Percentiles rank a stretch among this genome's conserved stretches.
phyloP scores from a whole-genome alignment of 78 protist genomes.

The Bodo saltans region DNA sequence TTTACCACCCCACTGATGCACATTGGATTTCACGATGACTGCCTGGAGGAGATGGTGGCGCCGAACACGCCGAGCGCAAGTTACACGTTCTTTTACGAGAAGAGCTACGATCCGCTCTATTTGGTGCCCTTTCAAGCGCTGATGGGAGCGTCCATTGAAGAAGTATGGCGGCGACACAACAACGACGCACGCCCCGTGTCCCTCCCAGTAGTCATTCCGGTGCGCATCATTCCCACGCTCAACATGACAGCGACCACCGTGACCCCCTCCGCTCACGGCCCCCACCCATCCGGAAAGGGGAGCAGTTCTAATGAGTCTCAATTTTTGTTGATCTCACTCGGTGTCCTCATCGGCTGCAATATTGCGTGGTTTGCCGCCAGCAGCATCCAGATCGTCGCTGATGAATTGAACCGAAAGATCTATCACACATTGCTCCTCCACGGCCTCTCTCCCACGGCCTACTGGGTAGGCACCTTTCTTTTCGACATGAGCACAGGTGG shows the following conservation, averaged over 20 bases:
- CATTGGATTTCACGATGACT: too few species aligned
- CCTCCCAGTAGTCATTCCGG: too few species aligned
- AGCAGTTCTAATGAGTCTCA: not conserved
- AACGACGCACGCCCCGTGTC: too few species aligned
- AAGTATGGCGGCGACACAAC: too few species aligned
- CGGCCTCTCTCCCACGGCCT: not conserved
- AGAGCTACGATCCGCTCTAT: too few species aligned
- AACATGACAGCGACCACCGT: not conserved
- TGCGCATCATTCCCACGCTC: not conserved
- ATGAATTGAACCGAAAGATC: not conserved
- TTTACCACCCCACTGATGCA: too few species aligned
- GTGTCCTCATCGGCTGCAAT: not conserved
- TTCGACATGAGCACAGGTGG: not conserved
- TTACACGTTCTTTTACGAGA: too few species aligned
- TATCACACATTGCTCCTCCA: not conserved
- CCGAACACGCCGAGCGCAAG: too few species aligned
- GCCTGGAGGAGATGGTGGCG: too few species aligned
- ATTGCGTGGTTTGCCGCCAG: not conserved
- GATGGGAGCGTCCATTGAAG: too few species aligned
- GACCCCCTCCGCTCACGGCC: not conserved
- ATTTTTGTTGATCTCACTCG: not conserved
- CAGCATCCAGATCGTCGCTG: not conserved
- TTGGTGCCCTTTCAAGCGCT: too few species aligned
- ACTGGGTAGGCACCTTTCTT: not conserved
- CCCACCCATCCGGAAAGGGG: not conserved